A percentile compares a stretch with the other conserved stretches of the same genome.
Evolutionary conservation across 371 early-diverging fungal species (phyloP).

Genomic region (Sporodiniella umbellata): DNA sequence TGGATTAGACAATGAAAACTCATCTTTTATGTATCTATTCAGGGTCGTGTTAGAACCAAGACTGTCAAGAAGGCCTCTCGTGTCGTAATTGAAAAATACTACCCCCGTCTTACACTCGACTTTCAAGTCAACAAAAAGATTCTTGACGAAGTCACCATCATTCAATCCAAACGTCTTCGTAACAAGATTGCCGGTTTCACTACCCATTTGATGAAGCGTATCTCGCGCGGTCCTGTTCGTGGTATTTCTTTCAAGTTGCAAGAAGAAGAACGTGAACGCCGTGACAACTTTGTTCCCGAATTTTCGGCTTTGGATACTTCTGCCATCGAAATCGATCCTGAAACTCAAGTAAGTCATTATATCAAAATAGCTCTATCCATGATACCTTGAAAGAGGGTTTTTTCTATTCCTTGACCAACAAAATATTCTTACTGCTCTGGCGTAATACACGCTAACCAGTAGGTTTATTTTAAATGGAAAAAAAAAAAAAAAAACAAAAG

Average conservation of each 20-base stretch:
- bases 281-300: conserved; percentile 99
- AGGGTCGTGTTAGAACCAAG: conserved; percentile 80
- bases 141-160: conserved; percentile 97
- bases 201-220: conserved; percentile 99
- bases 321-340: conserved; percentile 93
- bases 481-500: conserved; percentile 15
- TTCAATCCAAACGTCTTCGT: conserved; percentile 98
- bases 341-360: conserved; percentile 69
- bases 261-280: conserved; percentile 99
- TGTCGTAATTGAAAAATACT: conserved; percentile 99
- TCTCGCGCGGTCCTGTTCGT: conserved; percentile 98
- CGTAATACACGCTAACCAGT: too few relatives aligned
- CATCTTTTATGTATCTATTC: neutral
- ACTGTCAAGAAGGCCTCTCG: conserved; percentile 99
- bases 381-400: neutral
- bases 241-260: conserved; percentile 99
- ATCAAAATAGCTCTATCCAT: too few relatives aligned
- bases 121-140: conserved; percentile 99
- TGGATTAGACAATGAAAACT: conserved; percentile 9
- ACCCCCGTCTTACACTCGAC: conserved; percentile 97
- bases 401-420: neutral
- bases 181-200: conserved; percentile 99
- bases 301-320: conserved; percentile 96
- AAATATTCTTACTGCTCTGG: too few relatives aligned
- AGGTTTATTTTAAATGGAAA: too few relatives aligned